Evolutionary conservation across 78 protist species (phyloP), one percentile per base, ranked within the genome.

Genomic region (Salpingoeca rosetta): DNA sequence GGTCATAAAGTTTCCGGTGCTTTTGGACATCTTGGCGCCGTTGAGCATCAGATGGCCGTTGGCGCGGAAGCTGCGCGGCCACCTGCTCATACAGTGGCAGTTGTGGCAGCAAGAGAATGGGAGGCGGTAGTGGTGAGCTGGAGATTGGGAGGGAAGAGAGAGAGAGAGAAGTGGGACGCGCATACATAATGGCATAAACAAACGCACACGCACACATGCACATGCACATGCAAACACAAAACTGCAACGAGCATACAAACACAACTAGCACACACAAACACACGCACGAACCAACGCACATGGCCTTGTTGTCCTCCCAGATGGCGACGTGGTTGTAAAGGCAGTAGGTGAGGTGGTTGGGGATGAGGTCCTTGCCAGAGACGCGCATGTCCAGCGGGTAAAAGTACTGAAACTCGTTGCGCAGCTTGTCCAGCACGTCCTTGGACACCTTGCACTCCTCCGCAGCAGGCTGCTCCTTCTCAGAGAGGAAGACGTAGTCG

Each of bases 311-410:
- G 43, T 88, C 85, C 1, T 83, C 82, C 90, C 92, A 99, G 86
- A 99, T 90, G 65, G 99, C 99, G 31, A 92, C 89, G 92, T 99
- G 99, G 91, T 95, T 98, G 95, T 97, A 99, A 44, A 99, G 85
- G 87, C 65, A 95, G 93, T 98, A 94, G 74, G 99, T 94, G 36
- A 99, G 94, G 89, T 99, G 99, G 96, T 99, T 99, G 43, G 75
- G 92, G 41, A 98, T 92, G 77, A 99, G 91, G 83, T 99, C 99
- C 87, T 94, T 95, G 72, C 99, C 99, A 11, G 98, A 94, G 36
- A 92, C 96, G 82, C 99, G 86, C 44, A 82, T 51, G 42, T 89
- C 74, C 26, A 84, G 0, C 28, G 86, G 88, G 86, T 89, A 89
- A 98, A 98, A 98, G 94, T 83, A 99, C 76, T 57, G n/a, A 83